Conservation (phyloP, 179 eudicot genomes). For the Silene noctiflora region DNA sequence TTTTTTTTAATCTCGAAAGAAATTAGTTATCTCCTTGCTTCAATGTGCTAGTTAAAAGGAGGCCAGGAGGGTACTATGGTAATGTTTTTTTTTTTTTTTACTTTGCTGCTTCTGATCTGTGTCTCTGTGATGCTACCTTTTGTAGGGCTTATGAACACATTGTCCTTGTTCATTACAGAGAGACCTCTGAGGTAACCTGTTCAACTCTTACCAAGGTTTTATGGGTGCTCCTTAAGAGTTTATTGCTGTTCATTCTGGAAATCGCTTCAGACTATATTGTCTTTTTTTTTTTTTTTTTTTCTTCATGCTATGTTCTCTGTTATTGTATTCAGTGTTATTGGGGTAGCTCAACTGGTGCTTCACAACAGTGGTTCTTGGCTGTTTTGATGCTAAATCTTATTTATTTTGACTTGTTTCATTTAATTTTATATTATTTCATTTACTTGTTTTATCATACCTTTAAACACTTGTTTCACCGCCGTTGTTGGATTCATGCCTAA, state of each 20-base stretch:
- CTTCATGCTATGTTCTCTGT: neutral
- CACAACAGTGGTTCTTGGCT: neutral
- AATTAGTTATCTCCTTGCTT: neutral
- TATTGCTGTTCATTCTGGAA: neutral
- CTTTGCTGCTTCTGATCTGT: slow-evolving; percentile 9
- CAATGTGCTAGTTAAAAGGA: neutral
- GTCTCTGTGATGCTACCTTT: slow-evolving; percentile 17
- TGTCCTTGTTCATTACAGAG: slow-evolving; percentile 97
- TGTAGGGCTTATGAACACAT: slow-evolving; percentile 81
- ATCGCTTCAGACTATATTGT: neutral
- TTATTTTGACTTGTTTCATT: neutral
- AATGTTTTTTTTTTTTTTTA: neutral
- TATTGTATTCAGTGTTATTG: neutral
- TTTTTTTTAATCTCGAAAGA: neutral
- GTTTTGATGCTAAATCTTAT: slow-evolving; percentile 2
- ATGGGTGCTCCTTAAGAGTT: neutral
- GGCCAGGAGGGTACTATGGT: no score
- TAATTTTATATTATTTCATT: no score
- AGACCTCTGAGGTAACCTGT: slow-evolving; percentile 51
- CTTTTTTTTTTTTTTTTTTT: neutral
- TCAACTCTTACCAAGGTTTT: neutral
- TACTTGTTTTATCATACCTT: no score
- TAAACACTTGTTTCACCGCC: no score
- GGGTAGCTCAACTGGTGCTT: neutral
- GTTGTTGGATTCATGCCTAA: no score